Evolutionary conservation across 257 asterid species (phyloP), one percentile per base, ranked within the genome.

Genomic region (Avicennia marina): DNA sequence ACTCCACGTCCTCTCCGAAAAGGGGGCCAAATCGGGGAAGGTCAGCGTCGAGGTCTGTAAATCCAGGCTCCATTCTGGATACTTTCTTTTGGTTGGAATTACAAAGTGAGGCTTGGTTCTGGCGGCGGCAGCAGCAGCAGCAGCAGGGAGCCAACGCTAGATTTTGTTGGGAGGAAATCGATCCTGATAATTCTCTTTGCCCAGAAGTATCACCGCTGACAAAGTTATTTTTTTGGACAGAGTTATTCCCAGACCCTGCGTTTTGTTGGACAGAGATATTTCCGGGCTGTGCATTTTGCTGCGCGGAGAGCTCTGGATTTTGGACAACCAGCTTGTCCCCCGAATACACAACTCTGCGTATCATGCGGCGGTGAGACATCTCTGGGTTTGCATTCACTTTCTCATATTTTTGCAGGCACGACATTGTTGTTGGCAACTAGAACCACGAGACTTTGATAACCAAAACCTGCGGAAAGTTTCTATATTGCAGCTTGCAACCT

Each of bases 21-120:
- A 13, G 0, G 0, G 62, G 62, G 5, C 62, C 62, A 6, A 56
- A 56, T 39, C 60, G 48, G n/a, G 48, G 54, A 13, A 46, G 13
- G 32, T 20, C 4, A 4, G 24, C 32, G 11, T 46, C 32, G 0
- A 46, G 18, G 17, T 46, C 18, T 44, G 18, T 13, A 39, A n/a
- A 11, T 12, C 6, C 4, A 15, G 7, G 3, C 47, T 41, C 22
- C 7, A 6, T 11, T 16, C 17, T 41, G 0, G 47, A 8, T 11
- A 16, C 46, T 1, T 19, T 15, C 20, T n/a, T 40, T 2, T 40
- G 46, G 46, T n/a, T n/a, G 19, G 46, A 40, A 29, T 29, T 9
- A 29, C 3, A 3, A 11, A 9, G 18, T 41, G 22, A 34, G 11
- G 1, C 8, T 41, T 17, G 16, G 47, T 41, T 16, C 2, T 41